Percentiles rank a stretch among this genome's conserved stretches.
Conservation (phyloP, 257 asterid species). For the Solanum lignicaule region DNA sequence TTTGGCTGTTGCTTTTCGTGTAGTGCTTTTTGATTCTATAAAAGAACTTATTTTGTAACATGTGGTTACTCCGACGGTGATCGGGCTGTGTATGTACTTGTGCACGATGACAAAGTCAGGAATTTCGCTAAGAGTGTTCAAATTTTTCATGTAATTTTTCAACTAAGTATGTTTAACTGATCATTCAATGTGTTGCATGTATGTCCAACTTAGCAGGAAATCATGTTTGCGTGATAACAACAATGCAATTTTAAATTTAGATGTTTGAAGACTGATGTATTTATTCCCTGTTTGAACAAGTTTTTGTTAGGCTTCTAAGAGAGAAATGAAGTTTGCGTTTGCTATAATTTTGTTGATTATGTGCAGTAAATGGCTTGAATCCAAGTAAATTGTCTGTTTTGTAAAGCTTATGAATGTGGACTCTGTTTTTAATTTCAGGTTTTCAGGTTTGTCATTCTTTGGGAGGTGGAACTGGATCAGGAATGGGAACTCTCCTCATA, state of each 20-base stretch:
- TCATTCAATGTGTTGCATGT: not conserved
- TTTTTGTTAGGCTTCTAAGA: not conserved
- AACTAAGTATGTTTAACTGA: not conserved
- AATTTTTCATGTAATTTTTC: not conserved
- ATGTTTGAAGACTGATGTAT: not conserved
- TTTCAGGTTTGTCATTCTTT: constrained; percentile 72
- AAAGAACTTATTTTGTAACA: not conserved
- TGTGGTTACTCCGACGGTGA: not conserved
- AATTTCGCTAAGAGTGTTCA: too few relatives aligned
- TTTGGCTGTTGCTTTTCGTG: not conserved
- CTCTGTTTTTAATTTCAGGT: constrained; percentile 23
- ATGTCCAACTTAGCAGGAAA: not conserved
- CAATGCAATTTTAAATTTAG: not conserved
- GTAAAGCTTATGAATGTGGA: not conserved
- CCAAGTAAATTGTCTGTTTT: not conserved
- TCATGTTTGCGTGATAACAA: not conserved
- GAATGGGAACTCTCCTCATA: constrained; percentile 77
- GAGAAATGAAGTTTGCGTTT: not conserved
- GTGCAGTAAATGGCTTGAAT: not conserved
- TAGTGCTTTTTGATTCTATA: not conserved
- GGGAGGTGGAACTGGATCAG: constrained; percentile 92
- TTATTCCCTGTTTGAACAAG: not conserved
- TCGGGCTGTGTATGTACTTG: not conserved
- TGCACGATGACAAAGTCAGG: not conserved
- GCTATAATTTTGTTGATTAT: not conserved